Evolutionary conservation across 139 green algal species (phyloP), one percentile per base, ranked within the genome.

Genomic region (Picochlorum sp.): DNA sequence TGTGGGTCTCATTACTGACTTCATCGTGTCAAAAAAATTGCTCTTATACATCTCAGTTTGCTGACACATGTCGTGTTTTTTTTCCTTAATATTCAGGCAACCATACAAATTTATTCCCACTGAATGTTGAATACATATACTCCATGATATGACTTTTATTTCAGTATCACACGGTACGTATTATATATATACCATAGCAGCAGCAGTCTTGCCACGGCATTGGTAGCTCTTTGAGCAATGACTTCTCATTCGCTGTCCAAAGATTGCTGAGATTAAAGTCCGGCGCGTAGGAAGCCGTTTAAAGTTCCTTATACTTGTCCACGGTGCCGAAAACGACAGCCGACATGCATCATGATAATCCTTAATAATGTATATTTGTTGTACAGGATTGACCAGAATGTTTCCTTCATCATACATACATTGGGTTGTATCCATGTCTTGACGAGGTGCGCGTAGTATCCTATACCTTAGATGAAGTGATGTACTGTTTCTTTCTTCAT

Each of bases 171-270:
- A 11, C 7, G 34, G 34, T 41, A 41, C 5, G 47, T 54, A 54
- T 54, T 20, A 54, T 9, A 21, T 21, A n/a, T 20, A 24, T 20
- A 6, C 20, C 8, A 54, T 20, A 20, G 8, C 2, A 54, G 61
- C 20, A 78, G 71, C 72, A 66, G 64, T 79, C 67, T 75, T 79
- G 72, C 72, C 72, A 79, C 72, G 72, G 72, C 44, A 63, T 15
- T 56, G 72, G 67, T 63, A 79, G 72, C 45, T 66, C 56, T 60
- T 61, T 26, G 47, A 54, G 47, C 52, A 54, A 60, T 75, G 72
- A 79, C 72, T 67, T 61, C n/a, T 54, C n/a, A 41, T 21, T 46
- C 56, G 32, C 72, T 74, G 72, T 60, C 64, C 66, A 76, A 61
- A 76, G 67, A 68, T 69, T 66, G 72, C 72, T 79, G 52, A 79